Evolutionary conservation across 1,284 basidiomycete species (phyloP), one percentile per base, ranked within the genome.

Genomic region (Moesziomyces parantarcticus): DNA sequence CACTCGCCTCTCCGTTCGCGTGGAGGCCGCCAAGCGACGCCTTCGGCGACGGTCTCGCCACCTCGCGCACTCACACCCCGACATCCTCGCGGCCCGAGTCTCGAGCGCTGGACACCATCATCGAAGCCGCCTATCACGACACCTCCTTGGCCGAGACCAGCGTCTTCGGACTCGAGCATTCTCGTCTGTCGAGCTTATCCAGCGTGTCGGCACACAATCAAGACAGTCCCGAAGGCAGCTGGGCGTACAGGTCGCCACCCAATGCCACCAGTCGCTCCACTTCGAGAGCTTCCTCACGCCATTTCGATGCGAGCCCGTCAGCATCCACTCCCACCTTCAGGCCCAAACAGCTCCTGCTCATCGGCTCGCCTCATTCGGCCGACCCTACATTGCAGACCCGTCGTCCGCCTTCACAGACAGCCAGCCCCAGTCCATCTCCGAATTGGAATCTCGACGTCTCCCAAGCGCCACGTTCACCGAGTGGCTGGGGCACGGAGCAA

Each of bases 311-410:
- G 36, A 48, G 55, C 47, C 23, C 42, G 1, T 29, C 22, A 1
- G 50, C 36, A 2, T 22, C 32, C 11, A 9, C 47, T 7, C 32
- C 29, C 0, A 25, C 40, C 5, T 65, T 65, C 57, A 50, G 36
- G 41, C 62, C 62, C 0, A 65, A 55, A 32, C 41, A 49, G 20
- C 44, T 65, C 14, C 48, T 65, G 7, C 20, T 65, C 21, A 41
- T 47, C 16, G 34, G 56, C 22, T 18, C 43, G 1, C 46, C 51
- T 21, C 29, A 26, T 7, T 26, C 47, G 22, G 26, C 47, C 14
- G 34, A 36, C 6, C 34, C 34, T 6, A 4, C 34, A 6, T 11
- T 18, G 5, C 34, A 36, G 34, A 14, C 16, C 3, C 34, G 34
- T 16, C 36, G 36, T 18, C 36, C 16, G 14, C 7, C 36, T 39